Percentiles rank a stretch among this genome's conserved stretches.
phyloP scores from a whole-genome alignment of 345 rosid species.

The Gossypium longicalyx region DNA sequence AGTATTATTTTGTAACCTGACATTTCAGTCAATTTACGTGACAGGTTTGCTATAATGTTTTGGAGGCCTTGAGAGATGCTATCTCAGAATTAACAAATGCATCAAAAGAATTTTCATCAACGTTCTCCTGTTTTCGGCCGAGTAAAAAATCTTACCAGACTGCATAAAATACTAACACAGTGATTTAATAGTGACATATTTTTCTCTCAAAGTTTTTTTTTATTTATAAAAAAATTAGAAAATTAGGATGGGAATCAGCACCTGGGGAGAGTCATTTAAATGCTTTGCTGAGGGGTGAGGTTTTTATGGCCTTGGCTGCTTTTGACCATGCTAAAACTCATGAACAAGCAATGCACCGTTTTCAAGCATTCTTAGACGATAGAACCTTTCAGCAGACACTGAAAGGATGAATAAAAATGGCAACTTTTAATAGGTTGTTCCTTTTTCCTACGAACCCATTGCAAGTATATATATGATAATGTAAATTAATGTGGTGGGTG shows the following conservation, averaged over 20 bases:
- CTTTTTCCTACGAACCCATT: background rate
- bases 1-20: slow-evolving; percentile 19
- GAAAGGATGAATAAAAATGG: slow-evolving; percentile 24
- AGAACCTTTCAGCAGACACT: slow-evolving; percentile 43
- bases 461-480: background rate
- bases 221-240: background rate
- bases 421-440: background rate
- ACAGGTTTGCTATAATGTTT: slow-evolving; percentile 38
- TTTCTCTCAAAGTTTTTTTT: too few relatives aligned
- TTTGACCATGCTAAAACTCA: slow-evolving; percentile 63
- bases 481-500: background rate
- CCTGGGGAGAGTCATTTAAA: slow-evolving; percentile 82
- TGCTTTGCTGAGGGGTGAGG: slow-evolving; percentile 85
- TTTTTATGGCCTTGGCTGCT: slow-evolving; percentile 63
- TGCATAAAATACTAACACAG: background rate
- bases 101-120: slow-evolving; percentile 53
- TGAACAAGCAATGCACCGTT: slow-evolving; percentile 60
- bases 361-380: slow-evolving; percentile 65
- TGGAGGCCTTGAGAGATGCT: slow-evolving; percentile 45
- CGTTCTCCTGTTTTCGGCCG: slow-evolving; percentile 56
- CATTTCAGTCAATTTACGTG: slow-evolving; percentile 48
- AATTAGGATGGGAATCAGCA: slow-evolving; percentile 89
- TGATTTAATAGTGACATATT: too few relatives aligned
- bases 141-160: slow-evolving; percentile 37
- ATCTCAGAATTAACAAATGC: slow-evolving; percentile 42